phyloP scores from a whole-genome alignment of 2,329 filamentous ascomycete species.

The Ambrosiella cleistominuta region DNA sequence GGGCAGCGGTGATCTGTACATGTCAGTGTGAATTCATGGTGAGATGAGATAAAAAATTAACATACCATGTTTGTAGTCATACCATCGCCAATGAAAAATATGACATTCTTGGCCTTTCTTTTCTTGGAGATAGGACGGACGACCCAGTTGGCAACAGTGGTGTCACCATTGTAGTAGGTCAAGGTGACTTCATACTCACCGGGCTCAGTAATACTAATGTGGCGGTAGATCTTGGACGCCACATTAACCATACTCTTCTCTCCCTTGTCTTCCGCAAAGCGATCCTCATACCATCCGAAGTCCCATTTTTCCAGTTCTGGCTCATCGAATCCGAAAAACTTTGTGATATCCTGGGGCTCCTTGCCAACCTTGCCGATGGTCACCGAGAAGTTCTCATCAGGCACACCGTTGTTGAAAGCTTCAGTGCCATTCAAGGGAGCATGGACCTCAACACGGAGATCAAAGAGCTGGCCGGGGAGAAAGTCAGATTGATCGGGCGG shows the following conservation, averaged over 20 bases:
- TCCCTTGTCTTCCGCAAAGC: slow-evolving; percentile 56
- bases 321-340: slow-evolving; percentile 54
- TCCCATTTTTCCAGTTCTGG: slow-evolving; percentile 63
- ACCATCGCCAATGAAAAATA: slow-evolving; percentile 63
- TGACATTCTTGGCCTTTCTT: slow-evolving; percentile 68
- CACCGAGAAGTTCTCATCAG: slow-evolving; percentile 60
- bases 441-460: slow-evolving; percentile 68
- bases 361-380: slow-evolving; percentile 50
- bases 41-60: neutral
- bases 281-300: slow-evolving; percentile 72
- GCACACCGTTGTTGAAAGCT: slow-evolving; percentile 47
- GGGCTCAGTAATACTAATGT: slow-evolving; percentile 58
- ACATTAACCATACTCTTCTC: slow-evolving; percentile 62
- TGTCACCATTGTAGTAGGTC: slow-evolving; percentile 54
- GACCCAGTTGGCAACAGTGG: slow-evolving; percentile 57
- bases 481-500: slow-evolving; percentile 58
- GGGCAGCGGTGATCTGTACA: slow-evolving; percentile 49
- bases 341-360: slow-evolving; percentile 34
- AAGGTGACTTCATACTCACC: slow-evolving; percentile 64
- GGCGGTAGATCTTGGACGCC: slow-evolving; percentile 60
- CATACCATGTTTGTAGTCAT: slow-evolving; percentile 55
- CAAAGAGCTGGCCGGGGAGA: slow-evolving; percentile 67
- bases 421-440: slow-evolving; percentile 68
- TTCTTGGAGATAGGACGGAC: slow-evolving; percentile 53
- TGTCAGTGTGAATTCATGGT: neutral